These are phyloP conservation scores for Dryadomyces quercus-mongolicae DNA, from an alignment of 2,329 filamentous ascomycete species.

Conservation along the genomic window DNA sequence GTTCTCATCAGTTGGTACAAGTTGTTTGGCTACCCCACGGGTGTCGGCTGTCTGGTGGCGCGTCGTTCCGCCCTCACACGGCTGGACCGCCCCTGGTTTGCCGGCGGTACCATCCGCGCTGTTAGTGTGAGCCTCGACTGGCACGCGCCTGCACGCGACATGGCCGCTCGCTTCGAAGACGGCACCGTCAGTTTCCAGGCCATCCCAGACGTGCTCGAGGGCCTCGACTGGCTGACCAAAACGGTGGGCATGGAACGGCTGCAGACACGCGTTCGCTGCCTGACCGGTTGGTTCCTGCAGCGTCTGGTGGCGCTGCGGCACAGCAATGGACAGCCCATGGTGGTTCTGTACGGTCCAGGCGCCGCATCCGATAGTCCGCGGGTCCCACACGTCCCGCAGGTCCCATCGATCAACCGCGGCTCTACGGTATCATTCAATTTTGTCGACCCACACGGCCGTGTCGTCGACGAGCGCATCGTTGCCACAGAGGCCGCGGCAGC, in stretches of 20 bases:
- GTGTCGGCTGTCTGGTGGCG: constrained; percentile 26
- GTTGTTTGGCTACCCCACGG: constrained; percentile 28
- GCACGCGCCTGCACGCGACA: constrained; percentile 16
- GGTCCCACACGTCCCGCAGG: too few species aligned
- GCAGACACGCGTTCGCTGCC: constrained; percentile 20
- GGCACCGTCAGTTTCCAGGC: constrained; percentile 27
- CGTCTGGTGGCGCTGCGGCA: constrained; percentile 20
- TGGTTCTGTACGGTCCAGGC: constrained; percentile 25
- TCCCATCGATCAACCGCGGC: constrained; percentile 17
- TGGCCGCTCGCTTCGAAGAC: constrained; percentile 25
- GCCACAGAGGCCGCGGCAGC: constrained; percentile 19
- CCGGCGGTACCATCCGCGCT: constrained; percentile 25
- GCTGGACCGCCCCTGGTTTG: constrained; percentile 26
- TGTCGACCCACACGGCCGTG: constrained; percentile 18
- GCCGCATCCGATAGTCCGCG: too few species aligned
- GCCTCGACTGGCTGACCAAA: constrained; percentile 22
- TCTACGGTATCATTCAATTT: constrained; percentile 27
- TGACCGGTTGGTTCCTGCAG: constrained; percentile 24
- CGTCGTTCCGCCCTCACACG: constrained; percentile 18
- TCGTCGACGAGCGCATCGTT: constrained; percentile 25
- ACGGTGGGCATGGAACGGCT: constrained; percentile 17
- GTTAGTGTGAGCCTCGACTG: constrained; percentile 20
- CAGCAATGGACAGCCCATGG: constrained; percentile 21
- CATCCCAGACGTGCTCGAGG: constrained; percentile 25
- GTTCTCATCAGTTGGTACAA: constrained; percentile 29